Conservation (phyloP, 495 filamentous ascomycete species). For the Lasiosphaeriaceae sp. region DNA sequence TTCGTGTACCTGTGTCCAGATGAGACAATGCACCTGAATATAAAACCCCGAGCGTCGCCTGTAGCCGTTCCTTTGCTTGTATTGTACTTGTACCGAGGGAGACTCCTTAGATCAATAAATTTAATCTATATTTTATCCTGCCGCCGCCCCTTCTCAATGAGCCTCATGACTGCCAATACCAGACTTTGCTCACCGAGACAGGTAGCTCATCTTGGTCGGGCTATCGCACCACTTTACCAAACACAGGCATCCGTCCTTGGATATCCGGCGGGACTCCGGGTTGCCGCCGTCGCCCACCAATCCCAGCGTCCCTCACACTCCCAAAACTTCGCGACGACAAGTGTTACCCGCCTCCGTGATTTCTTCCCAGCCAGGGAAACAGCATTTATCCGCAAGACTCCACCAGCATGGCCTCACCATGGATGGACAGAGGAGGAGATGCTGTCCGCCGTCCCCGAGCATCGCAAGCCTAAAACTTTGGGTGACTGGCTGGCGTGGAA, state of each 20-base stretch:
- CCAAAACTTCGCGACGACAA: constrained; percentile 40
- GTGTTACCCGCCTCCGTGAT: constrained; percentile 32
- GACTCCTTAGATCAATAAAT: no score
- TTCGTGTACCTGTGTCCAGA: no score
- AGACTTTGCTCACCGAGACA: constrained; percentile 30
- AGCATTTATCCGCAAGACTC: constrained; percentile 42
- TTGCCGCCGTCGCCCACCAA: constrained; percentile 8
- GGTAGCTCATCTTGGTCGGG: constrained; percentile 28
- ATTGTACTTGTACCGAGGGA: no score
- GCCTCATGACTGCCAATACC: constrained; percentile 26
- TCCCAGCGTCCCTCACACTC: constrained; percentile 4
- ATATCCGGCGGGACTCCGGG: constrained; percentile 24
- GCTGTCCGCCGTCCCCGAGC: constrained; percentile 36
- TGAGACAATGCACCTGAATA: no score
- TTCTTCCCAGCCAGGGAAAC: constrained; percentile 49
- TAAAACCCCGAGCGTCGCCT: no score
- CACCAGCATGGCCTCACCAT: constrained; percentile 66
- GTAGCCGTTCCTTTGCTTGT: no score
- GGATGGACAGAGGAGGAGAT: constrained; percentile 51
- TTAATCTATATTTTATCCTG: no score
- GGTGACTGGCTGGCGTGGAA: constrained; percentile 47
- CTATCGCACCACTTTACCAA: constrained; percentile 20
- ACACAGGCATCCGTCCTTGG: constrained; percentile 11
- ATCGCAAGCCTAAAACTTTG: constrained; percentile 33
- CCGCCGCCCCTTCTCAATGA: constrained; percentile 16